Percentiles rank a stretch among this genome's conserved stretches.
These are phyloP conservation scores for Myriosclerotinia curreyana DNA, from an alignment of 2,329 filamentous ascomycete species.

Conservation along the genomic window DNA sequence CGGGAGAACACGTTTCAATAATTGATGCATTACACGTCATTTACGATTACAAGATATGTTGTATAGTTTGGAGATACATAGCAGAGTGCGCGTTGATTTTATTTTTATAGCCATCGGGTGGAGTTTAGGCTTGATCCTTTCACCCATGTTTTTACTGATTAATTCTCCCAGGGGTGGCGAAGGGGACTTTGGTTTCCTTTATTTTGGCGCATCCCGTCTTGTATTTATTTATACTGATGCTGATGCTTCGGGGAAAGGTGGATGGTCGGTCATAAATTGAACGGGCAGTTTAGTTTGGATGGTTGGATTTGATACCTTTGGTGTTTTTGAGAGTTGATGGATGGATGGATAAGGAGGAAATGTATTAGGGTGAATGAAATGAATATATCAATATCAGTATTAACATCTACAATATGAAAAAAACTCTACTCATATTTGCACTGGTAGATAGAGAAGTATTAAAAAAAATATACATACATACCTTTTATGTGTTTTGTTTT, in stretches of 20 bases:
- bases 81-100: slow-evolving; percentile 23
- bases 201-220: slow-evolving; percentile 21
- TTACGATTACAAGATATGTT: slow-evolving; percentile 30
- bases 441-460: too few relatives aligned
- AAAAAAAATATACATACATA: too few relatives aligned
- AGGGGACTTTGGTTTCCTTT: background rate
- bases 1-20: slow-evolving; percentile 28
- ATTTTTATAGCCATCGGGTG: slow-evolving; percentile 19
- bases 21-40: slow-evolving; percentile 34
- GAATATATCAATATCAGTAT: background rate
- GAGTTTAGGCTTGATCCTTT: slow-evolving; percentile 23
- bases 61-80: slow-evolving; percentile 24
- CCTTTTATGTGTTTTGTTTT: too few relatives aligned
- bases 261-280: slow-evolving; percentile 32
- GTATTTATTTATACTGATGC: slow-evolving; percentile 8
- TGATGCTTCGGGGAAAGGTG: slow-evolving; percentile 8
- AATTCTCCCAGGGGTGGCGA: slow-evolving; percentile 1
- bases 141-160: slow-evolving; percentile 21
- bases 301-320: slow-evolving; percentile 37
- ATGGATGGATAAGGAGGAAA: slow-evolving; percentile 1
- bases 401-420: background rate
- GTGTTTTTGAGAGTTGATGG: slow-evolving; percentile 28
- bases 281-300: slow-evolving; percentile 23
- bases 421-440: too few relatives aligned
- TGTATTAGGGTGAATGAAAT: slow-evolving; percentile 8